Base-by-base conservation (phyloP, 208 protist genomes). In the Crithidia acanthocephali region DNA sequence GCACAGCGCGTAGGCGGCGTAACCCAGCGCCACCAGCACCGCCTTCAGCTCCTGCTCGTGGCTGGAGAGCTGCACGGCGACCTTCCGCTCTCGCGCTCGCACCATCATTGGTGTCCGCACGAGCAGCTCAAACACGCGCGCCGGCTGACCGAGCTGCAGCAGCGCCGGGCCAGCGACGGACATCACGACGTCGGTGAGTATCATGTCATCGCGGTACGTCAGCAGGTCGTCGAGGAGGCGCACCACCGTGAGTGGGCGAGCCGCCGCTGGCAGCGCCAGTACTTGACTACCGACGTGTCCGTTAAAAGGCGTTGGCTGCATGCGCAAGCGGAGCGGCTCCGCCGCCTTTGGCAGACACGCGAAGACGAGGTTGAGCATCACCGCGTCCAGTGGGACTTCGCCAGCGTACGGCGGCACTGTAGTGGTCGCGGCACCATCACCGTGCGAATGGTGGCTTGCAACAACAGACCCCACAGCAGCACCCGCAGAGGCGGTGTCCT, bases 291-390 rank as follows among this genome's bases (percentile, higher is more conserved):
- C 16, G 4, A 2, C 0, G 0, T 40, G 7, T 11, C 35, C 15
- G 45, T n/a, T 16, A 47, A 11, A 40, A 40, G 11, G 11, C 35
- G 35, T 40, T 0, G 25, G 8, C 18, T 20, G 33, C 7, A 55
- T 48, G 27, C 32, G 55, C 28, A 51, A 18, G 8, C 35, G 40
- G 2, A 71, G 65, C 15, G 55, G 40, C 0, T 53, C 53, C 16
- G 51, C 53, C 25, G 55, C 65, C 16, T 51, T 71, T 7, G 65
- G 65, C 53, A 93, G 86, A 11, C 77, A 61, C 18, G 83, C 45
- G 51, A 95, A 95, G 51, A 91, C 69, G 10, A 93, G 65, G 47
- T 93, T 88, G n/a, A 93, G 60, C 28, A 75, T 76, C 10, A 74
- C 66, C 20, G 47, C 61, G 27, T 87, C 73, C 16, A 95, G 65